phyloP scores from a whole-genome alignment of 148 eudicot species.

The Rhododendron molle region DNA sequence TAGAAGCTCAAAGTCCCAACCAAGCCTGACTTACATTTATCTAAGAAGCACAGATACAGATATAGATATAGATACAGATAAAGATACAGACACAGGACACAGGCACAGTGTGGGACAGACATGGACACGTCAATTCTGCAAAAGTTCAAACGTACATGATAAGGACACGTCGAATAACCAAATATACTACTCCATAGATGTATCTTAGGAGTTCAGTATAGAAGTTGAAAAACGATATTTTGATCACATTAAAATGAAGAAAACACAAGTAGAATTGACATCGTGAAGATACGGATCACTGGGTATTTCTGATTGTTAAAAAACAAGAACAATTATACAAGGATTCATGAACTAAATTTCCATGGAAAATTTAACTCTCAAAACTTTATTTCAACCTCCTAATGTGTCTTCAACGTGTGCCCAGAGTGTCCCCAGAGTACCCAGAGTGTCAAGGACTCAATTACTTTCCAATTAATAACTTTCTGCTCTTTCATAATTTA shows the following conservation, averaged over 20 bases:
- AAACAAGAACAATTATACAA: neutral
- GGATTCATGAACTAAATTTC: neutral
- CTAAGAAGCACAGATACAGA: neutral
- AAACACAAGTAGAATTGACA: neutral
- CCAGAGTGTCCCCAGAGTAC: neutral
- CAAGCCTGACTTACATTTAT: neutral
- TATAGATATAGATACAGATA: no score
- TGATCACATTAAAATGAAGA: neutral
- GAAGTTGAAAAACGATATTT: neutral
- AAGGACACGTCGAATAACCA: no score
- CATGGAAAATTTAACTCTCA: neutral
- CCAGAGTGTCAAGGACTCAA: neutral
- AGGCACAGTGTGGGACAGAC: neutral
- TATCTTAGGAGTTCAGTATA: neutral
- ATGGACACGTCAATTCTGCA: neutral
- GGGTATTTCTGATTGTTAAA: neutral
- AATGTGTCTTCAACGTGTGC: neutral
- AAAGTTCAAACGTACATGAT: neutral
- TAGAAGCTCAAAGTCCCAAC: neutral
- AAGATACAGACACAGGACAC: neutral
- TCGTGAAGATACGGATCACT: neutral
- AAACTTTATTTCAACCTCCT: neutral
- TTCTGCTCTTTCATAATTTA: neutral
- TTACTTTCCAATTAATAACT: neutral
- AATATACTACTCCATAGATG: neutral